A percentile compares a stretch with the other conserved stretches of the same genome.
Evolutionary conservation across 2,329 filamentous ascomycete genomes (phyloP).

Genomic region (Fusarium miscanthi): DNA sequence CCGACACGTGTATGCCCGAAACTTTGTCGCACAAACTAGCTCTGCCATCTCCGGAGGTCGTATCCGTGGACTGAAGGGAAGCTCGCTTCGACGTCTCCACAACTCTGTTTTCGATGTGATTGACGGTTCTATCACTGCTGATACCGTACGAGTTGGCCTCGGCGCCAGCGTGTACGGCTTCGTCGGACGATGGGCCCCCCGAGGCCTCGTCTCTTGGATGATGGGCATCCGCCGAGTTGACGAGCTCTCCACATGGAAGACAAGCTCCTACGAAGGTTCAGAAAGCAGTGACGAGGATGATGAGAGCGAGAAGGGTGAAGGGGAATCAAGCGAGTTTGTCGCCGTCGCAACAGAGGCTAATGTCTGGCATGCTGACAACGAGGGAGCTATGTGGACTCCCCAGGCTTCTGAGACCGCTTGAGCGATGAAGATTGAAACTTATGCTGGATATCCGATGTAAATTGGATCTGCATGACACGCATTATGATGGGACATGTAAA

Average conservation of each 20-base stretch:
- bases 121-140: slow-evolving; percentile 69
- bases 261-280: slow-evolving; percentile 54
- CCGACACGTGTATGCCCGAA: slow-evolving; percentile 69
- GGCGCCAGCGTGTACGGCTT: slow-evolving; percentile 87
- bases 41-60: slow-evolving; percentile 67
- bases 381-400: slow-evolving; percentile 59
- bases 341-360: slow-evolving; percentile 58
- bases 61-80: slow-evolving; percentile 72
- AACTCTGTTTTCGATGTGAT: slow-evolving; percentile 92
- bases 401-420: slow-evolving; percentile 42
- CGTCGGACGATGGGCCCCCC: slow-evolving; percentile 83
- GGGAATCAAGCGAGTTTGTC: slow-evolving; percentile 60
- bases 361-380: slow-evolving; percentile 55
- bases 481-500: slow-evolving; percentile 44
- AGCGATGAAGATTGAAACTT: slow-evolving; percentile 18
- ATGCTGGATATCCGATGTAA: slow-evolving; percentile 23
- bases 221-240: slow-evolving; percentile 79
- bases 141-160: slow-evolving; percentile 82
- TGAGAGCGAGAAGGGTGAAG: slow-evolving; percentile 47
- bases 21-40: slow-evolving; percentile 66
- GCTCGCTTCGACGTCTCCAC: slow-evolving; percentile 81
- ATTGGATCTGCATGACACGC: slow-evolving; percentile 28
- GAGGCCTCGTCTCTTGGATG: slow-evolving; percentile 88
- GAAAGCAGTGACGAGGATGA: slow-evolving; percentile 52
- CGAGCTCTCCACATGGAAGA: slow-evolving; percentile 66